Evolutionary conservation across 2,329 filamentous ascomycete species (phyloP).

Genomic region (Eurotiales sp.): DNA sequence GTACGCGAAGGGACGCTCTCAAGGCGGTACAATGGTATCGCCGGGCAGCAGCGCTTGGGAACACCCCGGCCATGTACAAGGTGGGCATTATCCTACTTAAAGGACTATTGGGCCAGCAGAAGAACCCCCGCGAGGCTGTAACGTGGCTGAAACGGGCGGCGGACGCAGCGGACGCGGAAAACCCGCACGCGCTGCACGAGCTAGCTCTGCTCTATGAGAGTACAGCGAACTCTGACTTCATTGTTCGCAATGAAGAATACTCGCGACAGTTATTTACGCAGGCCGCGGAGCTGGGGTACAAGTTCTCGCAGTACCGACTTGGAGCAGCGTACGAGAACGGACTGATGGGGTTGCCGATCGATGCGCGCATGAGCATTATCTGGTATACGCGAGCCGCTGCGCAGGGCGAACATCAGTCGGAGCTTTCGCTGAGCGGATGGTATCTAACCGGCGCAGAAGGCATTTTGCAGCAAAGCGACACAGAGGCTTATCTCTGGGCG

Average conservation of each 20-base stretch:
- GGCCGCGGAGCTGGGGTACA: slow-evolving; percentile 86
- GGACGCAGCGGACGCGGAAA: slow-evolving; percentile 80
- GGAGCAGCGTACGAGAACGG: slow-evolving; percentile 90
- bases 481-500: slow-evolving; percentile 95
- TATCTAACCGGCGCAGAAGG: slow-evolving; percentile 89
- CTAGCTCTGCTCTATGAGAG: slow-evolving; percentile 62
- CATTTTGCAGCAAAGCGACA: slow-evolving; percentile 86
- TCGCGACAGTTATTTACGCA: slow-evolving; percentile 77
- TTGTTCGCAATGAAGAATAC: slow-evolving; percentile 78
- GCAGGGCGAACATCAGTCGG: slow-evolving; percentile 90
- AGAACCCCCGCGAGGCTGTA: slow-evolving; percentile 79
- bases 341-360: slow-evolving; percentile 73
- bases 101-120: slow-evolving; percentile 81
- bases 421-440: slow-evolving; percentile 83
- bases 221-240: slow-evolving; percentile 60
- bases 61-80: slow-evolving; percentile 96
- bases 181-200: slow-evolving; percentile 93
- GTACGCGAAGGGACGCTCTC: slow-evolving; percentile 81
- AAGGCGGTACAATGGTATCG: slow-evolving; percentile 99
- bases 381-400: slow-evolving; percentile 92
- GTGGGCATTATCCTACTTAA: slow-evolving; percentile 95
- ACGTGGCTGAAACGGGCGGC: slow-evolving; percentile 92
- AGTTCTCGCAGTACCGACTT: slow-evolving; percentile 87
- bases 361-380: slow-evolving; percentile 78
- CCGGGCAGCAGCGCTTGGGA: slow-evolving; percentile 82